Base-by-base conservation (phyloP, 495 filamentous ascomycete genomes). In the Aspergillus steynii region DNA sequence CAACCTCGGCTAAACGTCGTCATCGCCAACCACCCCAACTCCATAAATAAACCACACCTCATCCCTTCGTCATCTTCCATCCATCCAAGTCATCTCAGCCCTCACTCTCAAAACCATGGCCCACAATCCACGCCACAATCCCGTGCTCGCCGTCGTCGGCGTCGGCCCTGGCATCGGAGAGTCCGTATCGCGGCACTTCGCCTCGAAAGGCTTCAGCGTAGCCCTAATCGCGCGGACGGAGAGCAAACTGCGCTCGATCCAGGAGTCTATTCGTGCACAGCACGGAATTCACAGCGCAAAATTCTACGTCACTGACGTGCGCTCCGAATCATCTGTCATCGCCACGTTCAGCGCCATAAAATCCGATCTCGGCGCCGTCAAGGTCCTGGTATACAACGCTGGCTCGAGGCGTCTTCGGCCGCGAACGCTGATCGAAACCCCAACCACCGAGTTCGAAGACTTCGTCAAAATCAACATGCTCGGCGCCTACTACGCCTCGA, bases 101-200 rank as follows among this genome's bases (percentile, higher is more conserved):
- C 10, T 5, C 20, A 34, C 3, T 29, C 25, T 15, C 4, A 3
- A 59, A 59, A 61, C 29, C 27, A 67, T 70, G 65, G 61, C 68
- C n/a, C 49, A 51, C 37, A 73, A 73, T 27, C 59, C 60, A 1
- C 2, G 48, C 26, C 51, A 53, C 26, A 71, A 65, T 29, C 63
- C 66, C 47, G 71, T 73, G 37, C 62, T 73, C 47, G 71, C 68
- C 29, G 65, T 73, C 28, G 66, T 71, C 25, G 71, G 71, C 32
- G 71, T 69, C 20, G 71, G 71, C 32, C 71, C 71, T 8, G 68
- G 71, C 20, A 73, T 73, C 37, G 71, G 68, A 46, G 71, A 71
- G 62, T 68, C 71, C 8, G 71, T 73, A 20, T 68, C 71, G 29
- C 65, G 65, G 48, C 64, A 68, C 54, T 73, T 73, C 66, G 58